A percentile compares a stretch with the other conserved stretches of the same genome.
Conservation (phyloP, 2,329 filamentous ascomycete genomes). For the Epichloe bromicola region DNA sequence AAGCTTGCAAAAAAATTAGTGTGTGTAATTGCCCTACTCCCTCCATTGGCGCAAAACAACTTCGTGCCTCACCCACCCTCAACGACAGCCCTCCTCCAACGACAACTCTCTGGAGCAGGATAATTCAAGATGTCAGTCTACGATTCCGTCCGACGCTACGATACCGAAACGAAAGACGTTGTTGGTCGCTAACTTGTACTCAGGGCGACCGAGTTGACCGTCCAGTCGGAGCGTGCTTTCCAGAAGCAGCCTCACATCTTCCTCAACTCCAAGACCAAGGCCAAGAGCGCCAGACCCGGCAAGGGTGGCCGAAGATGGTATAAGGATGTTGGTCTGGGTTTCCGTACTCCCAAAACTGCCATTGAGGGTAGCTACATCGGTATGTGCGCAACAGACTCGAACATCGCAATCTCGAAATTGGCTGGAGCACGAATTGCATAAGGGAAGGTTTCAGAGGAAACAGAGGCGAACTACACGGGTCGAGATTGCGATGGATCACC, state of each 20-base stretch:
- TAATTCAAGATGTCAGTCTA: slow-evolving; percentile 31
- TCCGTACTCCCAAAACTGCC: slow-evolving; percentile 95
- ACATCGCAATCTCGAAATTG: slow-evolving; percentile 1
- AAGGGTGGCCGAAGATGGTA: slow-evolving; percentile 92
- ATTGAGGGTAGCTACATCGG: slow-evolving; percentile 99
- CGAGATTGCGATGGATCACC: neutral
- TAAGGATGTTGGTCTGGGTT: slow-evolving; percentile 98
- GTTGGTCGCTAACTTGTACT: slow-evolving; percentile 25
- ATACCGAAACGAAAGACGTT: slow-evolving; percentile 1
- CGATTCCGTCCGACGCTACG: slow-evolving; percentile 3
- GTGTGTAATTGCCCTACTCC: slow-evolving; percentile 26
- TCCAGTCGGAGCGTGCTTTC: slow-evolving; percentile 99
- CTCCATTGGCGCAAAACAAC: slow-evolving; percentile 24
- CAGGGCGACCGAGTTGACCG: slow-evolving; percentile 98
- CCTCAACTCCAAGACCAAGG: slow-evolving; percentile 90
- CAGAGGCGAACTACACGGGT: neutral
- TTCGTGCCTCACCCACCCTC: slow-evolving; percentile 22
- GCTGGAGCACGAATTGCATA: slow-evolving; percentile 5
- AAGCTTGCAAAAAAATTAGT: slow-evolving; percentile 18
- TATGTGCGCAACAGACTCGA: slow-evolving; percentile 42
- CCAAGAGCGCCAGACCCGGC: slow-evolving; percentile 71
- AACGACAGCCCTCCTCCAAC: slow-evolving; percentile 26
- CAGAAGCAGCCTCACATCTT: slow-evolving; percentile 99
- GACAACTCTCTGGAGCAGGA: slow-evolving; percentile 27
- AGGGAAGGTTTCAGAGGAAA: neutral